Base-by-base conservation (phyloP, 495 filamentous ascomycete genomes). In the Hyaloscypha bicolor region DNA sequence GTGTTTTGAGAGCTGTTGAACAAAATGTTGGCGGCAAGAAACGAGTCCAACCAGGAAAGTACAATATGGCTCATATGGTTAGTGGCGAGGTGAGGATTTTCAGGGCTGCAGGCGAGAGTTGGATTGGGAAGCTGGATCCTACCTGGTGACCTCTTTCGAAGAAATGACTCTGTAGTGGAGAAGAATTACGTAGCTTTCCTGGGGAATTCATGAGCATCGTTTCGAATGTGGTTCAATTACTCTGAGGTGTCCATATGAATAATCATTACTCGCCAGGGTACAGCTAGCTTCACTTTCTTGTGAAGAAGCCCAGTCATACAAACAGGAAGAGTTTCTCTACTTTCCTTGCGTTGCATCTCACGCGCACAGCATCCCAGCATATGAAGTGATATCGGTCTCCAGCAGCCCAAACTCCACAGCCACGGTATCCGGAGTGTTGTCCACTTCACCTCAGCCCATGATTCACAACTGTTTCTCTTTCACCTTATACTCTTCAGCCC, bases 21-120 rank as follows among this genome's bases (percentile, higher is more conserved):
- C 77, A 79, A 67, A 81, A 81, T 64, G 66, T 70, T 30, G 70
- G 72, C 19, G 76, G 73, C 12, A 67, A 74, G 11, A 79, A 75
- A 56, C 68, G 14, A 33, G 76, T 78, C 30, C 59, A 61, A 31
- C 55, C 63, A 30, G 74, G 77, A 8, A 58, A 62, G 37, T 78
- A 78, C 62, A 64, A 68, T 58, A 56, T 78, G 25, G 61, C 63
- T 25, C 63, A 65, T 4, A 64, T 79, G 68, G 45, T 69, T 1
- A 72, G 72, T 42, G 76, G 77, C 3, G 71, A 73, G 22, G 71
- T 72, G 31, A 71, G 73, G 33, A 73, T 76, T 6, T 79, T 76
- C 42, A 69, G 76, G 42, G 70, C 76, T 6, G 75, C 78, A 32
- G 66, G 57, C 2, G 69, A 63, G 60, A 63, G 32, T 14, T 74